Percentiles rank a stretch among this genome's conserved stretches.
phyloP scores from a whole-genome alignment of 2,329 filamentous ascomycete genomes.

The Fusarium xylarioides region DNA sequence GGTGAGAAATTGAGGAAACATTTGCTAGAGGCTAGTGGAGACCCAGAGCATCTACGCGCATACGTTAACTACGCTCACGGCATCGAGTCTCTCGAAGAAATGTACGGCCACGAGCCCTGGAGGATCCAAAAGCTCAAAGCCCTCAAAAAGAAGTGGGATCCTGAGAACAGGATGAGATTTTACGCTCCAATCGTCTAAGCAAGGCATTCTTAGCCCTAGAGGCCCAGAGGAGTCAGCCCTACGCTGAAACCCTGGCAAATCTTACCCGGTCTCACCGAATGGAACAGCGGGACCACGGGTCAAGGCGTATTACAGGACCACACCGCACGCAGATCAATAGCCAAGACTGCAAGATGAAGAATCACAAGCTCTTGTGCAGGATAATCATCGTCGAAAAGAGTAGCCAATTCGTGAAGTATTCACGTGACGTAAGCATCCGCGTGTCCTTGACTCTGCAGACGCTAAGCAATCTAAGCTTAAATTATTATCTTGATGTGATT shows the following conservation, averaged over 20 bases:
- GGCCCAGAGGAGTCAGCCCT: not conserved
- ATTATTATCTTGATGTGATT: not conserved
- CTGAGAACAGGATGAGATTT: slow-evolving; percentile 42
- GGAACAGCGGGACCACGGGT: too few species aligned
- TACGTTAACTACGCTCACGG: slow-evolving; percentile 36
- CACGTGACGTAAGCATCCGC: slow-evolving; percentile 15
- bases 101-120: slow-evolving; percentile 42
- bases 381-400: not conserved
- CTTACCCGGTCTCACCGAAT: not conserved
- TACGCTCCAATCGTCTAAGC: slow-evolving; percentile 37
- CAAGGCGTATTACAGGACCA: not conserved
- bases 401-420: not conserved
- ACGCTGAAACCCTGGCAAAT: not conserved
- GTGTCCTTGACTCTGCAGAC: not conserved
- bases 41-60: slow-evolving; percentile 10
- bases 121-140: slow-evolving; percentile 53
- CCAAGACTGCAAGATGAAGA: not conserved
- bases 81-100: slow-evolving; percentile 1
- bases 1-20: slow-evolving; percentile 10
- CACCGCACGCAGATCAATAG: not conserved
- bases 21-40: slow-evolving; percentile 8
- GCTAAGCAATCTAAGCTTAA: slow-evolving; percentile 19
- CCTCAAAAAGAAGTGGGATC: slow-evolving; percentile 60
- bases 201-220: not conserved
- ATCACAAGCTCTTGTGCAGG: not conserved